phyloP scores from a whole-genome alignment of 768 basidiomycete species.

The Tylopilus plumbeoviolaceoides region DNA sequence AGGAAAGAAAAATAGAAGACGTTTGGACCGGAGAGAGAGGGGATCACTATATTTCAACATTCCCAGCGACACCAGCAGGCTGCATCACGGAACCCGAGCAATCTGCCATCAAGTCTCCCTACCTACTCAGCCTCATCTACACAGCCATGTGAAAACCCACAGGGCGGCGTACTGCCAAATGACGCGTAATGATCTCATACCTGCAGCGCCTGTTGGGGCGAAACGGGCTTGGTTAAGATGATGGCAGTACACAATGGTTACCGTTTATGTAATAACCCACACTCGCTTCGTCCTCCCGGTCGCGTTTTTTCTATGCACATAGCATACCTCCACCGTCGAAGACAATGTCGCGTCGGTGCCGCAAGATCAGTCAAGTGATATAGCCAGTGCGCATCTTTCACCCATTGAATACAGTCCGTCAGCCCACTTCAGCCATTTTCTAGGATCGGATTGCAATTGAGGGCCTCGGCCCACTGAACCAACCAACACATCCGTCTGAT shows the following conservation, averaged over 20 bases:
- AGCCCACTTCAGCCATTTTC: neutral
- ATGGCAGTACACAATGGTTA: neutral
- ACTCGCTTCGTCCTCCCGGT: no score
- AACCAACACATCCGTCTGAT: neutral
- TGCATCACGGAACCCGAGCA: slow-evolving; percentile 15
- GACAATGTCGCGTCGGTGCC: neutral
- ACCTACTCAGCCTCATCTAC: neutral
- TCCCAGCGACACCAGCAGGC: slow-evolving; percentile 16
- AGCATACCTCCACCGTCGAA: neutral
- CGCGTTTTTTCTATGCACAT: neutral
- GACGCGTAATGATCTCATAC: neutral
- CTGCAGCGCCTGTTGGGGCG: slow-evolving; percentile 1
- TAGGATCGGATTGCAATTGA: neutral
- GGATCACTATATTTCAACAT: slow-evolving; percentile 12
- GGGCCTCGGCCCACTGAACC: neutral
- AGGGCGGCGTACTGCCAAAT: neutral
- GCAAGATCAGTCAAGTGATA: neutral
- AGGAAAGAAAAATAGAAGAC: neutral
- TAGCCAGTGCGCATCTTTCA: neutral
- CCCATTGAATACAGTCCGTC: neutral
- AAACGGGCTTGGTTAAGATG: neutral
- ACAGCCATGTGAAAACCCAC: slow-evolving; percentile 10
- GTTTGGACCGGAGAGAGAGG: neutral
- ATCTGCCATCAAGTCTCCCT: slow-evolving; percentile 10
- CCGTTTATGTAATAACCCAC: neutral